phyloP scores from a whole-genome alignment of 495 filamentous ascomycete species.

The Pyrenopolyporus hunteri region DNA sequence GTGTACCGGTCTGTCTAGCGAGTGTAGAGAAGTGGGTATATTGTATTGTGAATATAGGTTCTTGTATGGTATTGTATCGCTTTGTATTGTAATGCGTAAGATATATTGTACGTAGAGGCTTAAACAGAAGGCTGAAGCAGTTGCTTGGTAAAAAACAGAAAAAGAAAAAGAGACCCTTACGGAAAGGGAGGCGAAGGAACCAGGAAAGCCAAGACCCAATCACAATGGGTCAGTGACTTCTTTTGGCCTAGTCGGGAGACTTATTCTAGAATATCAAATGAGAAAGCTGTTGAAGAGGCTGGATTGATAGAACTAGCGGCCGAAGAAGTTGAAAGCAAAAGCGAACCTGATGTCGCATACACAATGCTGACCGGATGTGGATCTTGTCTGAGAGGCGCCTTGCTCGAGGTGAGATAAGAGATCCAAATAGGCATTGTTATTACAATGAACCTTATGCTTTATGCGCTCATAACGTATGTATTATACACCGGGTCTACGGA shows the following conservation, averaged over 20 bases:
- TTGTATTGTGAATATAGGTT: background rate
- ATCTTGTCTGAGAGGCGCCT: background rate
- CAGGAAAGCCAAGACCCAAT: conserved; percentile 21
- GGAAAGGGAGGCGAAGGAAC: too few relatives aligned
- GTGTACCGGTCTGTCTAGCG: too few relatives aligned
- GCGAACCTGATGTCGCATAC: conserved; percentile 1
- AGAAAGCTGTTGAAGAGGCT: conserved; percentile 10
- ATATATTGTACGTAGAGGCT: background rate
- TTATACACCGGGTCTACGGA: too few relatives aligned
- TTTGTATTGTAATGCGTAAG: too few relatives aligned
- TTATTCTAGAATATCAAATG: conserved; percentile 12
- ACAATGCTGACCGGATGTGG: background rate
- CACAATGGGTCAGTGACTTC: conserved; percentile 14
- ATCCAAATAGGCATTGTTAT: background rate
- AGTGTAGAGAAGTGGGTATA: background rate
- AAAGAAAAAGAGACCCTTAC: too few relatives aligned
- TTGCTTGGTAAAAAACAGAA: background rate
- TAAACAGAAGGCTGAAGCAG: background rate
- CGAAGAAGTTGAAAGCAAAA: background rate
- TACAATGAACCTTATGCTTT: background rate
- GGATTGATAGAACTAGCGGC: conserved; percentile 7
- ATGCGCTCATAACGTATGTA: background rate
- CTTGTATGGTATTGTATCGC: too few relatives aligned
- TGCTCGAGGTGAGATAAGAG: background rate
- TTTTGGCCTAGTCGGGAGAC: background rate